Conservation (phyloP, 176 grass and related monocot genomes). For the Zizania latifolia region DNA sequence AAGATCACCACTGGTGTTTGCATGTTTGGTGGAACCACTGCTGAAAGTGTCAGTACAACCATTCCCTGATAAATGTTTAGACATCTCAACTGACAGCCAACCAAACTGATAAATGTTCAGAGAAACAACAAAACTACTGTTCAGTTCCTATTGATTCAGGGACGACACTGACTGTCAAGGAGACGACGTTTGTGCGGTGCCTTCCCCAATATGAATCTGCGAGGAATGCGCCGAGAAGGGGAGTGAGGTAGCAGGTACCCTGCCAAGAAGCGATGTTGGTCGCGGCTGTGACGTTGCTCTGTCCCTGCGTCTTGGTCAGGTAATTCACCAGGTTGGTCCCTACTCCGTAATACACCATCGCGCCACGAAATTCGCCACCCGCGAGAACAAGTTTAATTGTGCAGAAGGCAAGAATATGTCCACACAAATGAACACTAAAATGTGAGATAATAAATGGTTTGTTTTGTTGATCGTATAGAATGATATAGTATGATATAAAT, state of each 20-base stretch:
- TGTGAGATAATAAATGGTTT: too few species aligned
- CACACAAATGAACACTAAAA: not conserved
- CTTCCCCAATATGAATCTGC: slow-evolving; percentile 74
- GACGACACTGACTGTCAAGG: slow-evolving; percentile 6
- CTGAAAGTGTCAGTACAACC: slow-evolving; percentile 33
- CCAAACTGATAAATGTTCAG: not conserved
- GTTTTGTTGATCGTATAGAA: too few species aligned
- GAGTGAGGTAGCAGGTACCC: slow-evolving; percentile 55
- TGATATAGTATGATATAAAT: too few species aligned
- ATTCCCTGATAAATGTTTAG: slow-evolving; percentile 21
- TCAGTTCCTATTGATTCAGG: not conserved
- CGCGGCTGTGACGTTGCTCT: slow-evolving; percentile 49
- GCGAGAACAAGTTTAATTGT: not conserved
- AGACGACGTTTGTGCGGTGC: slow-evolving; percentile 44
- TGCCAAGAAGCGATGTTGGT: slow-evolving; percentile 58
- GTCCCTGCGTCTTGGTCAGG: slow-evolving; percentile 41
- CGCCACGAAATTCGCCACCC: slow-evolving; percentile 53
- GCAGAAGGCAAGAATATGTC: not conserved
- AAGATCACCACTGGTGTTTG: not conserved
- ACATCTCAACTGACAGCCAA: not conserved
- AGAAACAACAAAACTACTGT: not conserved
- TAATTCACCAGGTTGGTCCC: slow-evolving; percentile 61
- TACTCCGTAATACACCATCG: slow-evolving; percentile 53
- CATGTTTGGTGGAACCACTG: slow-evolving; percentile 8
- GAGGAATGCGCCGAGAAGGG: slow-evolving; percentile 56